These are phyloP conservation scores for Teunomyces panamensis DNA, from an alignment of 805 yeast species.

Conservation along the genomic window DNA sequence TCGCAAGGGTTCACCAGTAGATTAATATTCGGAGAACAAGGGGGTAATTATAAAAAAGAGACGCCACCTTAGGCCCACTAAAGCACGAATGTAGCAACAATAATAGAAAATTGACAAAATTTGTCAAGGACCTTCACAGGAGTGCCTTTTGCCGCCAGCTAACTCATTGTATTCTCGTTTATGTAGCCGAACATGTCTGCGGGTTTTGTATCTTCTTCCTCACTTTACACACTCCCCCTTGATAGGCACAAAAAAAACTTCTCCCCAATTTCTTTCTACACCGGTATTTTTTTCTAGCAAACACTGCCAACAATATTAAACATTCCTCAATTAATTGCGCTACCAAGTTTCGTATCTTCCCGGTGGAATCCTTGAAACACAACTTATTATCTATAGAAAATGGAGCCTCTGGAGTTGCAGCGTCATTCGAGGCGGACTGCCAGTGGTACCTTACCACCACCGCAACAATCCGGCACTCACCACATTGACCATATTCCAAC, in stretches of 20 bases:
- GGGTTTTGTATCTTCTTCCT: not conserved
- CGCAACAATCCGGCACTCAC: not conserved
- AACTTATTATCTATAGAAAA: not conserved
- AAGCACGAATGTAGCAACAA: too few relatives aligned
- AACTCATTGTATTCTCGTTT: not conserved
- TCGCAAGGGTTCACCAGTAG: not conserved
- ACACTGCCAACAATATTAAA: not conserved
- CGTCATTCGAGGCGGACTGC: slow-evolving; percentile 6
- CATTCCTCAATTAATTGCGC: not conserved
- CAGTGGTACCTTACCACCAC: slow-evolving; percentile 1
- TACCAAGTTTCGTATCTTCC: not conserved
- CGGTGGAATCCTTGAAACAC: not conserved
- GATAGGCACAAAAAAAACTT: slow-evolving; percentile 3
- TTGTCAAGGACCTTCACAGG: too few relatives aligned
- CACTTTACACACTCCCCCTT: slow-evolving; percentile 3
- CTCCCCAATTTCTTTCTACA: not conserved
- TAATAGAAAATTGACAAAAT: too few relatives aligned
- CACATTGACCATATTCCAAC: not conserved
- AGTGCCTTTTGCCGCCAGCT: not conserved
- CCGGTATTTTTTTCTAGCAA: not conserved
- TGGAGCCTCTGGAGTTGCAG: slow-evolving; percentile 7
- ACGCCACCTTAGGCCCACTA: too few relatives aligned
- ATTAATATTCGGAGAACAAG: not conserved
- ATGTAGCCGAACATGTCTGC: not conserved
- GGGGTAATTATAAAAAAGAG: not conserved